Percentiles rank a stretch among this genome's conserved stretches.
Conservation (phyloP, 1,284 basidiomycete species). For the Apiotrichum brassicae region DNA sequence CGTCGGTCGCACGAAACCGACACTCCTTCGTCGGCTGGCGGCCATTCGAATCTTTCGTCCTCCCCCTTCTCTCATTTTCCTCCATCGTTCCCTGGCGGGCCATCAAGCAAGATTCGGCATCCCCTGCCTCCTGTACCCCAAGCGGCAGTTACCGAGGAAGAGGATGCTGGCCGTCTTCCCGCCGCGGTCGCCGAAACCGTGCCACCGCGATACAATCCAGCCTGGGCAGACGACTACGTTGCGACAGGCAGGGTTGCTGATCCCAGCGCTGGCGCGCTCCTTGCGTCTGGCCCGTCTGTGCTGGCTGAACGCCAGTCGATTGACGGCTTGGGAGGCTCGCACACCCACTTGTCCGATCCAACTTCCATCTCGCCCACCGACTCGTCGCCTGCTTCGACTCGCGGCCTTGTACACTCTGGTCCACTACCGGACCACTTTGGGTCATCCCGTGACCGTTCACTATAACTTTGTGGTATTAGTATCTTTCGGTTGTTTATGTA, state of each 20-base stretch:
- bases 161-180: slow-evolving; percentile 3
- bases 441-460: no score
- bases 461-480: no score
- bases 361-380: no score
- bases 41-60: neutral
- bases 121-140: neutral
- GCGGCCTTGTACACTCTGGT: no score
- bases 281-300: neutral
- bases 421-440: no score
- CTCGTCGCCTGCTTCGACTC: no score
- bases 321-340: no score
- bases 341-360: no score
- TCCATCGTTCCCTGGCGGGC: no score
- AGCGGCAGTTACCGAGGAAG: slow-evolving; percentile 2
- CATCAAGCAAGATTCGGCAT: neutral
- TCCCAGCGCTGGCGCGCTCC: neutral
- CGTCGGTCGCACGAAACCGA: neutral
- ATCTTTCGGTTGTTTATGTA: no score
- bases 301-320: no score
- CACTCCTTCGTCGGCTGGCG: no score
- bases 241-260: neutral
- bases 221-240: slow-evolving; percentile 4
- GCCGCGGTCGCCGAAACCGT: neutral
- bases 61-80: neutral
- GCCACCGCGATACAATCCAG: slow-evolving; percentile 9